Evolutionary conservation across 2,329 filamentous ascomycete species (phyloP).

Genomic region (Helminthosporium solani): DNA sequence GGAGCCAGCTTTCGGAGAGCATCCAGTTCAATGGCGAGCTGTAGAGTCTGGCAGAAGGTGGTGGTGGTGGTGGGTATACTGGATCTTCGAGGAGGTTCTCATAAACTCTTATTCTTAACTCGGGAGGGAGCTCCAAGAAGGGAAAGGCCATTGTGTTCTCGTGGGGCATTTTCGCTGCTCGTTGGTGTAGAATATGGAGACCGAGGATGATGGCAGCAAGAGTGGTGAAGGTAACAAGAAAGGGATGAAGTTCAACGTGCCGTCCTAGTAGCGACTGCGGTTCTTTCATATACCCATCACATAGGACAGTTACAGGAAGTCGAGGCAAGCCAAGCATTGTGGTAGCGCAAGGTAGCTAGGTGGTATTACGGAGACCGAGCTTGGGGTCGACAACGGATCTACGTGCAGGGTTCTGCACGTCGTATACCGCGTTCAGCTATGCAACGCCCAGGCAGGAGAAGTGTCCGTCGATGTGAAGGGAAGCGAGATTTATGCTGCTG

Average conservation of each 20-base stretch:
- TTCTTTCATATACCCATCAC: constrained; percentile 4
- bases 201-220: background rate
- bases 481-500: background rate
- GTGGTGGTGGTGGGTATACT: constrained; percentile 25
- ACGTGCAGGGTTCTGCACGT: background rate
- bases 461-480: background rate
- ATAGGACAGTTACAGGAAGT: background rate
- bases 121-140: constrained; percentile 33
- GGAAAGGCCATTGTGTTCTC: constrained; percentile 23
- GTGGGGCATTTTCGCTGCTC: constrained; percentile 23
- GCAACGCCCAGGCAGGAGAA: background rate
- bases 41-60: constrained; percentile 7
- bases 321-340: constrained; percentile 2
- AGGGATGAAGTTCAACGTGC: background rate
- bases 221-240: background rate
- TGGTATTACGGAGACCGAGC: constrained; percentile 12
- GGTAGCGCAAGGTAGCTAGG: background rate
- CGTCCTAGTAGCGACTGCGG: constrained; percentile 1
- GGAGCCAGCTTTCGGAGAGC: constrained; percentile 10
- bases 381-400: background rate
- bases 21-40: constrained; percentile 21
- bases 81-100: constrained; percentile 33
- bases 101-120: constrained; percentile 38
- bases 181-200: constrained; percentile 10
- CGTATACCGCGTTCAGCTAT: constrained; percentile 1